Base-by-base conservation (phyloP, 768 basidiomycete species). In the Saitozyma podzolica region DNA sequence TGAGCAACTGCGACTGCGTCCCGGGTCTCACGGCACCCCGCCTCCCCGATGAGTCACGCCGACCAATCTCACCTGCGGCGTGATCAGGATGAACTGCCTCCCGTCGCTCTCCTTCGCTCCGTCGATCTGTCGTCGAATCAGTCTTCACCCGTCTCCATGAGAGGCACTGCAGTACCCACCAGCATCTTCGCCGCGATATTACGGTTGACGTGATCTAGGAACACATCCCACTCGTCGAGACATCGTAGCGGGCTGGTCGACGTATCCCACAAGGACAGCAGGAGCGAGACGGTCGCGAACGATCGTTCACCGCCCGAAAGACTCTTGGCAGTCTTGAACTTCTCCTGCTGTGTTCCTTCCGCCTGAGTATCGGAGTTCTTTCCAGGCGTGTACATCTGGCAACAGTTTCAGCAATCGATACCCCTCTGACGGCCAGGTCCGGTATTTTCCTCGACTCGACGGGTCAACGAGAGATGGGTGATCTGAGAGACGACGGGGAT, bases 151-250 rank as follows among this genome's bases (percentile, higher is more conserved):
- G 29, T 29, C 17, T 19, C 2, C 13, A 9, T 56, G 37, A 43
- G 40, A 57, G n/a, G n/a, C 11, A 20, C 39, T 11, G 41, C 47
- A 8, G 3, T 10, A 66, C 73, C 16, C 60, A 91, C 90, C 86
- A 97, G 89, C 90, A 95, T 92, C 80, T 87, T 90, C 88, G 95
- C 96, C 63, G 90, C 90, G 72, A 95, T 89, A 52, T 88, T 87
- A 17, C 96, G 86, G 63, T 82, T 82, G 51, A 77, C 74, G 9
- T 70, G 69, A 63, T 82, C 82, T 61, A 98, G 92, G 83, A 95
- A 97, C 10, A 97, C 95, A 70, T 98, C 95, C 75, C 96, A 99
- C 78, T 99, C 96, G 73, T 99, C 96, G 87, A 98, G 86, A 73
- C 95, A 97, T 62, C 96, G 84, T 51, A 99, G 83, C 0, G 96